A percentile compares a stretch with the other conserved stretches of the same genome.
phyloP scores from a whole-genome alignment of 139 green algal genomes.

The Asterochloris sp. region DNA sequence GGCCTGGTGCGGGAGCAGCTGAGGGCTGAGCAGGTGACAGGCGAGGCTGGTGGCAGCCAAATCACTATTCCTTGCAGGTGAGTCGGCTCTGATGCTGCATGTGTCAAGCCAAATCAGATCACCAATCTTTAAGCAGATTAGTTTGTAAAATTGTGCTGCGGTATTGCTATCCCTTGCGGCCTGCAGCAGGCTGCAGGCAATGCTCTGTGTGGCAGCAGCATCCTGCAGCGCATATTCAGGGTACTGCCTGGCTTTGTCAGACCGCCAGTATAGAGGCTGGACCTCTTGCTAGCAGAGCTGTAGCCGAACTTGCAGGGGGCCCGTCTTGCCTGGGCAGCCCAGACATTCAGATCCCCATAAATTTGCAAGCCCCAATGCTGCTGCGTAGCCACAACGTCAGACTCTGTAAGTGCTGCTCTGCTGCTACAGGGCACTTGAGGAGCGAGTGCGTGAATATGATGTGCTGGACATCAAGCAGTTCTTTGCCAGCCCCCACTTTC shows the following conservation, averaged over 20 bases:
- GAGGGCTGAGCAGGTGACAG: slow-evolving; percentile 8
- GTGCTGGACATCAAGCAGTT: slow-evolving; percentile 80
- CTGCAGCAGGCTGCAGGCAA: slow-evolving; percentile 17
- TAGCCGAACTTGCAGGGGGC: slow-evolving; percentile 10
- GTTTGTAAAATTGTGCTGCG: not conserved
- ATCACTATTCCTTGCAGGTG: slow-evolving; percentile 22
- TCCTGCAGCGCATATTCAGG: not conserved
- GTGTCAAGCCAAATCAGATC: not conserved
- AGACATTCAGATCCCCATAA: not conserved
- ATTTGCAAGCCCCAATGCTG: not conserved
- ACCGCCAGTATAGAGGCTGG: too few relatives aligned
- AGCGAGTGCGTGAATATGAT: slow-evolving; percentile 76
- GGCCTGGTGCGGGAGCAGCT: slow-evolving; percentile 27
- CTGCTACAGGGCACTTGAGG: slow-evolving; percentile 62
- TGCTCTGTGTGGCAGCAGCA: slow-evolving; percentile 23
- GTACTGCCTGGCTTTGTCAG: too few relatives aligned
- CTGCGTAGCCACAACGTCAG: not conserved
- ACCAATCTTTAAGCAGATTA: not conserved
- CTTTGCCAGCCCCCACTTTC: slow-evolving; percentile 55
- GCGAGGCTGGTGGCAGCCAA: not conserved
- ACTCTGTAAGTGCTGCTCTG: not conserved
- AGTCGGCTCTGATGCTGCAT: not conserved
- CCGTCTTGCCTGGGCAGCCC: slow-evolving; percentile 8
- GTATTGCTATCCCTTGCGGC: slow-evolving; percentile 2
- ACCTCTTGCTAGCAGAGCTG: too few relatives aligned